Evolutionary conservation across 73 alveolate genomes (phyloP).

Genomic region (Diophrys sp.): DNA sequence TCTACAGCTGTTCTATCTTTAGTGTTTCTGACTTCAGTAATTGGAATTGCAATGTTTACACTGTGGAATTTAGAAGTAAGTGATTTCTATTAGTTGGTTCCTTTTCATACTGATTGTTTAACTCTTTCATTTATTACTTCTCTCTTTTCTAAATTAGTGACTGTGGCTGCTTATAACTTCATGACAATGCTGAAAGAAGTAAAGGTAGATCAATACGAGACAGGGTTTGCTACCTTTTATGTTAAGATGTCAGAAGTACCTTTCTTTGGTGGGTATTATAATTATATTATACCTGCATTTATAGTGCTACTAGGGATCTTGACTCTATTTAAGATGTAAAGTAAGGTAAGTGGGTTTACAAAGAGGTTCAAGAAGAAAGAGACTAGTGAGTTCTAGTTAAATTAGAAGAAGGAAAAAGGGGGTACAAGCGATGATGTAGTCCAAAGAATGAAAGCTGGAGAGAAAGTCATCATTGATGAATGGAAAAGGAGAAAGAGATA

Average conservation of each 20-base stretch:
- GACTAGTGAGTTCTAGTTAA: background rate
- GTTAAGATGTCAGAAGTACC: conserved; percentile 43
- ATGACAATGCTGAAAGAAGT: conserved; percentile 36
- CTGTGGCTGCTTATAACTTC: conserved; percentile 38
- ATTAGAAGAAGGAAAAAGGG: background rate
- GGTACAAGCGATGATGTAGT: background rate
- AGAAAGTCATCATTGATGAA: conserved; percentile 2
- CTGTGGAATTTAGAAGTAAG: conserved; percentile 28
- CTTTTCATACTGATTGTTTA: conserved; percentile 55
- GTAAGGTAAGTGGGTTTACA: background rate
- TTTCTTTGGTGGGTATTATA: conserved; percentile 52
- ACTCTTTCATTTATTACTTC: conserved; percentile 33
- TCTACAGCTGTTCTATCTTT: background rate
- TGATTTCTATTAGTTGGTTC: conserved; percentile 38
- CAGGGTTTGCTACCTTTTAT: conserved; percentile 51
- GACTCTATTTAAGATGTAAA: conserved; percentile 10
- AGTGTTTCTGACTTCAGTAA: background rate
- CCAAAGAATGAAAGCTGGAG: background rate
- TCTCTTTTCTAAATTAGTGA: conserved; percentile 34
- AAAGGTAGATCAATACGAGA: background rate
- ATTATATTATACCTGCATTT: conserved; percentile 31
- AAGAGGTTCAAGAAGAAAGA: background rate
- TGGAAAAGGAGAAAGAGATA: background rate
- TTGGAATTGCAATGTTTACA: conserved; percentile 18
- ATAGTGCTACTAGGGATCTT: conserved; percentile 40